Evolutionary conservation across 2,329 filamentous ascomycete genomes (phyloP).

Genomic region (Helotiales sp.): DNA sequence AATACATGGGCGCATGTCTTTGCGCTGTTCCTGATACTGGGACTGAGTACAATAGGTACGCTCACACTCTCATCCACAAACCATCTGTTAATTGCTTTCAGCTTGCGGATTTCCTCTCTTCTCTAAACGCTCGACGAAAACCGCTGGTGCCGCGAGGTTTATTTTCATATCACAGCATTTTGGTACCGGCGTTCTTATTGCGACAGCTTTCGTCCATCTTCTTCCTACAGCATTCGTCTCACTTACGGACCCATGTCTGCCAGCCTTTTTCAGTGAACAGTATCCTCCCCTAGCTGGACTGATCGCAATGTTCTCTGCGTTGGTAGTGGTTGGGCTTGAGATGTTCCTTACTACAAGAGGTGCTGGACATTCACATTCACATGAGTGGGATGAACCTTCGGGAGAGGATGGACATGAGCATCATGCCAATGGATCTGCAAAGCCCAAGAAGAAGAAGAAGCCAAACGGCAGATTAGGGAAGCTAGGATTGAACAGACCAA

Average conservation of each 20-base stretch:
- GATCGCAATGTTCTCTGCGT: conserved; percentile 78
- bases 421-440: conserved; percentile 25
- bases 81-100: conserved; percentile 17
- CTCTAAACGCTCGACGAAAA: conserved; percentile 33
- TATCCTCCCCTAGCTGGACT: conserved; percentile 80
- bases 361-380: conserved; percentile 60
- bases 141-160: conserved; percentile 28
- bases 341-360: conserved; percentile 80
- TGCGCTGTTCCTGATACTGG: conserved; percentile 57
- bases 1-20: conserved; percentile 56
- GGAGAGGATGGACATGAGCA: conserved; percentile 47
- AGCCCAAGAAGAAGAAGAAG: conserved; percentile 23
- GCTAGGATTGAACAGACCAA: conserved; percentile 40
- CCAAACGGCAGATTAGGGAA: conserved; percentile 30
- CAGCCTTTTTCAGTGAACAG: conserved; percentile 74
- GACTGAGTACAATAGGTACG: conserved; percentile 51
- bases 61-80: conserved; percentile 1
- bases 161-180: conserved; percentile 67
- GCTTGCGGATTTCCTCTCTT: conserved; percentile 38
- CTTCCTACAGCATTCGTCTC: conserved; percentile 61
- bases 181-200: conserved; percentile 79
- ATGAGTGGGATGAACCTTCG: conserved; percentile 38
- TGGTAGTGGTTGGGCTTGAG: conserved; percentile 81
- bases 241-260: conserved; percentile 66
- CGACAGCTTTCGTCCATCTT: conserved; percentile 75